Evolutionary conservation across 352 stramenopile genomes (phyloP), one percentile per base, ranked within the genome.

Genomic region (Pythium guiyangense): DNA sequence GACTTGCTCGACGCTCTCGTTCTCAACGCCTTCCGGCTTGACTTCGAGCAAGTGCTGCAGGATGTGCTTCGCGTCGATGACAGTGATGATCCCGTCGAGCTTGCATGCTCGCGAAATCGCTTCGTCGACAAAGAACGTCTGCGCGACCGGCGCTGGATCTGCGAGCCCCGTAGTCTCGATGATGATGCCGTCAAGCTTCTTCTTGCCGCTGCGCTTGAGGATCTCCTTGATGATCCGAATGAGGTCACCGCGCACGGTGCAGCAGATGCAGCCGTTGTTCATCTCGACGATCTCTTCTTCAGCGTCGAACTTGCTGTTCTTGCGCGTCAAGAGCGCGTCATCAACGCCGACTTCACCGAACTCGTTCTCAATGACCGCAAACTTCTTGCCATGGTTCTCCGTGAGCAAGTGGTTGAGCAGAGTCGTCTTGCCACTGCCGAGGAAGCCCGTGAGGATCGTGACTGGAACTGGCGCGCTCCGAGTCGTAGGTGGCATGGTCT

Each of bases 261-360:
- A 99, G 71, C 96, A 99, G 61, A 99, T 94, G 61, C 96, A 99
- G 17, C 96, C 96, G 59, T 98, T 99, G 52, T 85, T 86, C 78
- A 97, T 94, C 11, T 97, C 83, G 48, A 98, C 75, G 26, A 98
- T 77, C 57, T 94, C 65, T 40, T 83, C 73, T 29, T 64, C 76
- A 45, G 71, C 69, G 29, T 69, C 71, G 43, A 82, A 73, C 49
- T 82, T 88, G 40, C 63, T 56, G 15, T 40, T 6, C 39, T 77
- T 65, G 40, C 83, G 69, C 2, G 69, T 60, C 4, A 98, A 64
- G n/a, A 97, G 75, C 46, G 94, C n/a, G n/a, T n/a, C n/a, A n/a
- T n/a, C n/a, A n/a, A n/a, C n/a, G n/a, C n/a, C n/a, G n/a, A n/a
- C n/a, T n/a, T n/a, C n/a, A n/a, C n/a, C n/a, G n/a, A n/a, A n/a